phyloP scores from a whole-genome alignment of 257 asterid genomes.

The Penstemon barbatus region DNA sequence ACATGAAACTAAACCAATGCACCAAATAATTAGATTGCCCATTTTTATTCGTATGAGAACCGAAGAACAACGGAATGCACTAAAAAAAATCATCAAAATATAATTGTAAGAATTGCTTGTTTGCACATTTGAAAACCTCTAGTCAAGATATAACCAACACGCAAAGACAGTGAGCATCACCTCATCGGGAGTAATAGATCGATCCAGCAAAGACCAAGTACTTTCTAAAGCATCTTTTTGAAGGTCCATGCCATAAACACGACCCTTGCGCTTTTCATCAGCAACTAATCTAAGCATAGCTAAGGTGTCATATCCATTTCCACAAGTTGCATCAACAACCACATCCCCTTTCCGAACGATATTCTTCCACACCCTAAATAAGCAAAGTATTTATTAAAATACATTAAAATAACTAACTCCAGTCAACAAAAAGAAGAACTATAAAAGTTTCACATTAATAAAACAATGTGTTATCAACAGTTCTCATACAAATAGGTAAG shows the following conservation, averaged over 20 bases:
- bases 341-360: slow-evolving; percentile 73
- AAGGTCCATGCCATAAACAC: slow-evolving; percentile 82
- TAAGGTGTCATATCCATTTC: slow-evolving; percentile 86
- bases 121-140: background rate
- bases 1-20: slow-evolving; percentile 11
- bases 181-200: slow-evolving; percentile 55
- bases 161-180: slow-evolving; percentile 35
- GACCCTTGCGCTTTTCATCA: slow-evolving; percentile 54
- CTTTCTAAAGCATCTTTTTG: slow-evolving; percentile 75
- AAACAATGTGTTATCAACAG: background rate
- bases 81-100: too few relatives aligned
- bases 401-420: background rate
- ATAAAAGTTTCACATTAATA: too few relatives aligned
- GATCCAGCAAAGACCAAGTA: slow-evolving; percentile 69
- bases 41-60: background rate
- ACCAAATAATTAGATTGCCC: background rate
- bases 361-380: slow-evolving; percentile 75
- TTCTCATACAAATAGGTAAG: background rate
- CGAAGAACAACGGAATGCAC: background rate
- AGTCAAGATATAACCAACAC: background rate
- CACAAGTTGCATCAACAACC: slow-evolving; percentile 94
- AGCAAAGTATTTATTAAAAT: background rate
- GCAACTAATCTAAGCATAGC: slow-evolving; percentile 70
- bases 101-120: background rate
- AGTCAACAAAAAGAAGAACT: background rate